A percentile compares a stretch with the other conserved stretches of the same genome.
Conservation (phyloP, 768 basidiomycete species). For the Boletus huronensis region DNA sequence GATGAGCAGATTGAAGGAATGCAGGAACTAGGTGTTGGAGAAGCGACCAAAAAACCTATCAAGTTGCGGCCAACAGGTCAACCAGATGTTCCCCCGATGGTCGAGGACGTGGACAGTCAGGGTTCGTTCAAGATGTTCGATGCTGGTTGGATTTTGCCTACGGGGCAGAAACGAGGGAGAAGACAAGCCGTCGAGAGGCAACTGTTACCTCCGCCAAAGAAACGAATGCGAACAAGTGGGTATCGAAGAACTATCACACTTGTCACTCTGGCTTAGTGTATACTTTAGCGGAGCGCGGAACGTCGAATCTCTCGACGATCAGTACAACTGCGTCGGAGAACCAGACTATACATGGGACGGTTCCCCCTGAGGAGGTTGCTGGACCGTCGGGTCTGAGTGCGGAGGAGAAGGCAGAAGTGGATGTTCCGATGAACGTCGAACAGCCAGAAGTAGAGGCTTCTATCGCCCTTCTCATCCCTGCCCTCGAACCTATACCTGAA, state of each 20-base stretch:
- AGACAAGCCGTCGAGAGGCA: conserved; percentile 45
- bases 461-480: neutral
- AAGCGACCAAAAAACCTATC: conserved; percentile 28
- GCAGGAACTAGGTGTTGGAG: conserved; percentile 9
- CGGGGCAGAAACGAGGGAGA: conserved; percentile 65
- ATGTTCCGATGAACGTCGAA: conserved; percentile 16
- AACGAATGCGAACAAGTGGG: conserved; percentile 48
- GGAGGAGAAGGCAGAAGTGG: conserved; percentile 18
- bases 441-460: conserved; percentile 4
- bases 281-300: conserved; percentile 30
- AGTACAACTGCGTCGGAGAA: conserved; percentile 48
- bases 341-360: conserved; percentile 31
- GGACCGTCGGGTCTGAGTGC: conserved; percentile 22
- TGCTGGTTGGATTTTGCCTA: conserved; percentile 82
- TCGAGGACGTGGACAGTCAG: conserved; percentile 67
- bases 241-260: neutral
- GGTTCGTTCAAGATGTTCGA: conserved; percentile 82
- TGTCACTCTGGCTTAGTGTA: neutral
- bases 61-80: conserved; percentile 24
- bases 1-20: conserved; percentile 9
- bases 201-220: conserved; percentile 51
- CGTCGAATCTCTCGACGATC: conserved; percentile 44
- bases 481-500: conserved; percentile 1
- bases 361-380: conserved; percentile 26
- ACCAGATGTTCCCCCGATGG: conserved; percentile 49